Conservation (phyloP, 164 flowering plant species). For the Magnolia sinica region DNA sequence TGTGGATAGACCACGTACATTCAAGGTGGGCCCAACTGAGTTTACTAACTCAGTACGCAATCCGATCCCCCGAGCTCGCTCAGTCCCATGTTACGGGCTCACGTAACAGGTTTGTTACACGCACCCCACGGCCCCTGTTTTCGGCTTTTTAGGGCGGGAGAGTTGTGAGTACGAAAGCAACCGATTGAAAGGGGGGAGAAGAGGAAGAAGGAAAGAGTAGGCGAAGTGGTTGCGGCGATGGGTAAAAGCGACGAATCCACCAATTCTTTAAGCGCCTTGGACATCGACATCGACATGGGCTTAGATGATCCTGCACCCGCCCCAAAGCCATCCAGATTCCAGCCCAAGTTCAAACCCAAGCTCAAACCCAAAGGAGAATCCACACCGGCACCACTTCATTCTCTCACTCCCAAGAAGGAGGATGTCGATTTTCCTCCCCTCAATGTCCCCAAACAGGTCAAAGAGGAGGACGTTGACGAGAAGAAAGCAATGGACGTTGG, state of each 20-base stretch:
- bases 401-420: background rate
- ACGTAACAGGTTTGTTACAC: too few relatives aligned
- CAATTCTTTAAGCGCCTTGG: background rate
- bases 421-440: background rate
- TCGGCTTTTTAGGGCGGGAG: background rate
- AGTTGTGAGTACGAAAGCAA: background rate
- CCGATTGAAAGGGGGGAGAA: background rate
- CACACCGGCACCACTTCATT: background rate
- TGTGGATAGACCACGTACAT: too few relatives aligned
- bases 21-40: too few relatives aligned
- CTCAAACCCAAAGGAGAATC: background rate
- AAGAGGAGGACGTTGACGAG: background rate
- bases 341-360: background rate
- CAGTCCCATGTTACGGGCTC: too few relatives aligned
- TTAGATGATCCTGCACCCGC: background rate
- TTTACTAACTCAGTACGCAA: too few relatives aligned
- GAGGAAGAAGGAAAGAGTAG: background rate
- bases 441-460: background rate
- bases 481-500: background rate
- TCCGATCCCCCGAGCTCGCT: too few relatives aligned
- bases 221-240: background rate
- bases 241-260: background rate
- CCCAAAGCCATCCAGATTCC: background rate
- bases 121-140: too few relatives aligned
- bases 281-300: background rate